Evolutionary conservation across 495 filamentous ascomycete species (phyloP), one percentile per base, ranked within the genome.

Genomic region (Neurospora hispaniola): DNA sequence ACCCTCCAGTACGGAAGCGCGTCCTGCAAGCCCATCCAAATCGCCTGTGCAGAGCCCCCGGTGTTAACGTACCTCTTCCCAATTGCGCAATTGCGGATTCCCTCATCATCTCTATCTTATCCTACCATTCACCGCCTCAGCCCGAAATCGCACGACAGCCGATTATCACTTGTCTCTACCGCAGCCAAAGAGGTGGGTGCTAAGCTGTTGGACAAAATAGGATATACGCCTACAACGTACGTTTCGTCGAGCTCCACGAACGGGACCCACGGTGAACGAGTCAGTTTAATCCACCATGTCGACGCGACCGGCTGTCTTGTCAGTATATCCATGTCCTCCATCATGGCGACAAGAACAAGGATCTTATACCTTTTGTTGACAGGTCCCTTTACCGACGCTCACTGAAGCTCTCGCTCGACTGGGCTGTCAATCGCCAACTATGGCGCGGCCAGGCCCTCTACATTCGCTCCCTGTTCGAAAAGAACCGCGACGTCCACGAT

Each of bases 401-500:
- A 23, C 83, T 98, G 78, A 98, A 97, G 87, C 89, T 96, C 73
- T 87, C 96, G 18, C 92, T 98, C 75, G 93, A 96, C 85, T 99
- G 96, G 96, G 86, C 92, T 72, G 92, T 98, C 73, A 92, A 97
- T 76, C 89, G 96, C 72, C 87, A 91, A 75, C 82, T 97, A 75
- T 99, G 96, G 94, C 89, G 96, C 74, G 92, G 94, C 71, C 95
- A 98, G 81, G 96, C 96, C 20, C 84, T 98, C 74, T 98, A 99
- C 80, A 96, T 99, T 75, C 91, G 96, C 76, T 93, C 92, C 20
- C 86, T 98, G 12, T 99, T 99, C 79, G 96, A 99, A 77, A 93
- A 93, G 59, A 98, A 99, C 82, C 92, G 89, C 79, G 83, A 94
- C 78, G 86, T 98, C 74, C 89, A 86, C 69, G 94, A 99, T 79